phyloP scores from a whole-genome alignment of 306 rosid species.

The Inga oerstediana region DNA sequence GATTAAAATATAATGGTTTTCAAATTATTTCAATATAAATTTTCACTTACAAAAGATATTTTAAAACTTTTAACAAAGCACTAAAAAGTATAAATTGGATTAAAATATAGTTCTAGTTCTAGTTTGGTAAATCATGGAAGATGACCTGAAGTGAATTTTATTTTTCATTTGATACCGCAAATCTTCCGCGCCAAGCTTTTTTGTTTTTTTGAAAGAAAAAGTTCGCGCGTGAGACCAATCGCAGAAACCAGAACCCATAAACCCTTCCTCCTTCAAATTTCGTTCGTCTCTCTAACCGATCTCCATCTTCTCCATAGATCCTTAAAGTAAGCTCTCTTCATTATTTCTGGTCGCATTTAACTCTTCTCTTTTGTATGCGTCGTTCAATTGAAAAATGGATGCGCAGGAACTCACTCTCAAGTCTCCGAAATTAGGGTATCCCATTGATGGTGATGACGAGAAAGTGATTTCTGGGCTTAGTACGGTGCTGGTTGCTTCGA shows the following conservation, averaged over 20 bases:
- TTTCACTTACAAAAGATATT: neutral
- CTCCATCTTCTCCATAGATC: neutral
- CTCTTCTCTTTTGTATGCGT: neutral
- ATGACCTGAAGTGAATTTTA: neutral
- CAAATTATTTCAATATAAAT: no score
- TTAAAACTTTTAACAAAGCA: no score
- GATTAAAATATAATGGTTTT: no score
- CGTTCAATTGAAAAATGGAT: constrained; percentile 6
- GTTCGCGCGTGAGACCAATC: neutral
- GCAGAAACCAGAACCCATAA: neutral
- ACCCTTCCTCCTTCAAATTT: neutral
- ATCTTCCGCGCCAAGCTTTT: constrained; percentile 21
- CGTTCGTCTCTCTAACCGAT: neutral
- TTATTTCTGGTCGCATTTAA: neutral
- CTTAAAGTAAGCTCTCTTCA: neutral
- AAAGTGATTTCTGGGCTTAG: constrained; percentile 62
- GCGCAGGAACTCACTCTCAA: constrained; percentile 12
- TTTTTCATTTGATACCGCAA: neutral
- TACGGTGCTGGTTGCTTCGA: constrained; percentile 80
- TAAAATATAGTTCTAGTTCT: neutral
- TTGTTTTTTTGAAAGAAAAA: neutral
- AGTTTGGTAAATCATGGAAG: neutral
- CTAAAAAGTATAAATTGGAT: no score
- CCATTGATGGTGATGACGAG: constrained; percentile 41
- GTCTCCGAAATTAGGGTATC: constrained; percentile 36